Conservation (phyloP, 768 basidiomycete genomes). For the Auricularia sp. region DNA sequence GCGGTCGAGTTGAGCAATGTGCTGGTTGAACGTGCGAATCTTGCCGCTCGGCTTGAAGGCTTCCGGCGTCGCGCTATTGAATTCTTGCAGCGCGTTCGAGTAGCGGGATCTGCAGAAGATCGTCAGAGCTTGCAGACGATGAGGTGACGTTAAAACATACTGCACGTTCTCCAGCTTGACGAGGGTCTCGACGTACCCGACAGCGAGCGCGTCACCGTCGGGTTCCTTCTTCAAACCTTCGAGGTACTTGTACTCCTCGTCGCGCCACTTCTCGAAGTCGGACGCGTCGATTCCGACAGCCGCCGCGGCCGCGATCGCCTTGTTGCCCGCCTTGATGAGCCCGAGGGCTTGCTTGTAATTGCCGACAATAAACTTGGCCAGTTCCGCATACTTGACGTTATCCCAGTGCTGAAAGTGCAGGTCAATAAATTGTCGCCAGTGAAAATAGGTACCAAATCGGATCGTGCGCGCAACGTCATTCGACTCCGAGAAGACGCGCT, state of each 20-base stretch:
- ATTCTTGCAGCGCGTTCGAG: too few relatives aligned
- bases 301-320: neutral
- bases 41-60: too few relatives aligned
- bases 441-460: constrained; percentile 12
- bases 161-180: neutral
- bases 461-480: constrained; percentile 11
- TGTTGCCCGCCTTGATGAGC: constrained; percentile 1
- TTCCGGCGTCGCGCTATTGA: too few relatives aligned
- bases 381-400: constrained; percentile 10
- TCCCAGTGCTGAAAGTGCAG: constrained; percentile 15
- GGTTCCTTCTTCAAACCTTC: constrained; percentile 10
- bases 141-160: neutral
- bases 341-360: constrained; percentile 13
- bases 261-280: constrained; percentile 8
- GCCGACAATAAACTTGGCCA: neutral
- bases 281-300: constrained; percentile 6
- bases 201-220: constrained; percentile 2
- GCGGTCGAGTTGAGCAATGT: too few relatives aligned
- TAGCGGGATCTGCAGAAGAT: neutral
- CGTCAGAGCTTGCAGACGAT: too few relatives aligned
- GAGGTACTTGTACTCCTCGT: constrained; percentile 13
- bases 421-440: constrained; percentile 11
- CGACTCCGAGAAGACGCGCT: constrained; percentile 12
- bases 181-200: neutral
- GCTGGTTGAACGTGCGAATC: too few relatives aligned